Conservation (phyloP, 352 stramenopile genomes). For the Phytophthora brassicae region DNA sequence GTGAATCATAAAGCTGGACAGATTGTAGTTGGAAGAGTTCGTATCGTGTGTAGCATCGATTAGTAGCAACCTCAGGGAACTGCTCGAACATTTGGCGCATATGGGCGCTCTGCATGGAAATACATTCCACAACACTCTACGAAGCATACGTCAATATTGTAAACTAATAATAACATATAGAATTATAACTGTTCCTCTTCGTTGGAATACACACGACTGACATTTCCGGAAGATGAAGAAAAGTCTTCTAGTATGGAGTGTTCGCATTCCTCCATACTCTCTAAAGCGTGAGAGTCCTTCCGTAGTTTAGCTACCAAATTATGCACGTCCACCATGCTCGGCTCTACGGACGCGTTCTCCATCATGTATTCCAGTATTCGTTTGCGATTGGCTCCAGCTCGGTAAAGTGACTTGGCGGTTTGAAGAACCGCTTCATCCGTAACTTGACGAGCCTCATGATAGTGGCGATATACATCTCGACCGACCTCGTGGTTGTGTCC, state of each 20-base stretch:
- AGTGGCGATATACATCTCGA: not conserved
- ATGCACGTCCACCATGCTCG: constrained; percentile 6
- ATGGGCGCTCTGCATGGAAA: no score
- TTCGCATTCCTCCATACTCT: constrained; percentile 4
- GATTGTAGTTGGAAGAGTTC: no score
- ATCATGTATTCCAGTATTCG: constrained; percentile 10
- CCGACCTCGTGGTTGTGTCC: constrained; percentile 4
- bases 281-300: not conserved
- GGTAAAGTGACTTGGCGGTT: not conserved
- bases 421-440: not conserved
- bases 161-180: no score
- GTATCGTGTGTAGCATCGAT: no score
- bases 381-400: constrained; percentile 1
- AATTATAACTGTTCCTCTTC: no score
- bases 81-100: no score
- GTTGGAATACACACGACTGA: not conserved
- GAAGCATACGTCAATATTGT: no score
- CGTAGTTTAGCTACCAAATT: not conserved
- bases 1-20: no score
- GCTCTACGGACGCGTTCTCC: not conserved
- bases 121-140: no score
- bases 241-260: constrained; percentile 6
- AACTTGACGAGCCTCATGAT: not conserved
- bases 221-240: not conserved
- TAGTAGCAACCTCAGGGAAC: no score